Evolutionary conservation across 148 eudicot genomes (phyloP), one percentile per base, ranked within the genome.

Genomic region (Diospyros kaki): DNA sequence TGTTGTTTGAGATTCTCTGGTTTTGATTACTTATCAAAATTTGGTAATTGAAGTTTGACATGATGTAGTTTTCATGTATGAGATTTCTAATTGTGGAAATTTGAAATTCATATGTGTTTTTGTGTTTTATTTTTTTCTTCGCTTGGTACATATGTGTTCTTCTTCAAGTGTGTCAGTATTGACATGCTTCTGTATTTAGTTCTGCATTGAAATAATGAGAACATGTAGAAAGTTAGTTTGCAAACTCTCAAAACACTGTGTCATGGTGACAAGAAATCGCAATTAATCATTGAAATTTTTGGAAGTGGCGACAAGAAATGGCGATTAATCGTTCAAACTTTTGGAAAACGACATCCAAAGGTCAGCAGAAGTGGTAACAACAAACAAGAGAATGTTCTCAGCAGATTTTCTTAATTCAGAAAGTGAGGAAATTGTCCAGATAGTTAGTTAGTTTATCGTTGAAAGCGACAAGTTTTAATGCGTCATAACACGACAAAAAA

Each of bases 31-130:
- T 48, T 48, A 48, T 48, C 8, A 70, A 43, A 70, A 13, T 54
- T 7, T 15, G 62, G 73, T 41, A 54, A 54, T 42, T 70, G 62
- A 55, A 55, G 28, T 70, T 70, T 64, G n/a, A 64, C 11, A 43
- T 3, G 42, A 13, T 13, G 68, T 12, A 64, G 68, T 64, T 28
- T 43, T 39, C 66, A 63, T 8, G 2, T 64, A 11, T 43, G 28
- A 4, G 42, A 17, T 68, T 50, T n/a, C 58, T 10, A 50, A 50
- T 11, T 48, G 14, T 11, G 53, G 50, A 8, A 64, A 64, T 70
- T 14, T 54, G 63, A 38, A 2, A 9, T 48, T 17, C 5, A 11
- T 11, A 10, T 38, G 55, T 40, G 18, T 45, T 66, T 15, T 45
- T 13, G 2, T 4, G 28, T 28, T 42, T 14, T 10, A 4, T 17